Evolutionary conservation across 768 basidiomycete genomes (phyloP), one percentile per base, ranked within the genome.

Genomic region (Tylopilus sp.): DNA sequence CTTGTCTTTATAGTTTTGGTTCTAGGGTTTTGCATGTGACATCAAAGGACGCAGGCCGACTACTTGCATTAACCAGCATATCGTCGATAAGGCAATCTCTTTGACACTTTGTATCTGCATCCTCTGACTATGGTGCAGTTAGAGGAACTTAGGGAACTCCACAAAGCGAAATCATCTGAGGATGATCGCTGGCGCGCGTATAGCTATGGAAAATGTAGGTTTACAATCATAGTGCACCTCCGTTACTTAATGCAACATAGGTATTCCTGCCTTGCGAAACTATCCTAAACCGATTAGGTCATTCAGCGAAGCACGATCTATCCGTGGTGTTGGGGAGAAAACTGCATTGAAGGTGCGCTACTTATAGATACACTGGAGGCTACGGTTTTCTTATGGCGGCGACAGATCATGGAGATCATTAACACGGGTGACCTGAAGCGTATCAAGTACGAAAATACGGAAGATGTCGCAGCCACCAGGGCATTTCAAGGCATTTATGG

Each of bases 401-500:
- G 30, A 13, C 51, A 92, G 90, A 89, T 92, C 48, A 83, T 83
- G 76, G 91, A 93, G 66, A 91, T 93, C 26, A 61, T 92, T 24
- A 65, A 83, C 52, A 92, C 90, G 0, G 91, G 91, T 0, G 72
- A 78, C n/a, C 74, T 92, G 28, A 75, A 76, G 21, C 81, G 90
- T 16, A 84, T 93, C 50, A 71, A 70, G 30, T 84, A 83, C 52
- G 88, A 89, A 65, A 76, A 72, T 22, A 86, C 85, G 1, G 82
- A 80, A 31, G 87, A 88, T 46, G 76, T 88, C 2, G 65, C 72
- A 34, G 78, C 77, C 0, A 76, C 78, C 3, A 71, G 74, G 22
- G 42, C 83, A 11, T 94, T 96, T 63, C 79, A 81, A 49, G 87
- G 89, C 9, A 86, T 97, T 38, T 95, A 95, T 61, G 92, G 89